A percentile compares a stretch with the other conserved stretches of the same genome.
Conservation (phyloP, 2,329 filamentous ascomycete genomes). For the Zymoseptoria brevis region DNA sequence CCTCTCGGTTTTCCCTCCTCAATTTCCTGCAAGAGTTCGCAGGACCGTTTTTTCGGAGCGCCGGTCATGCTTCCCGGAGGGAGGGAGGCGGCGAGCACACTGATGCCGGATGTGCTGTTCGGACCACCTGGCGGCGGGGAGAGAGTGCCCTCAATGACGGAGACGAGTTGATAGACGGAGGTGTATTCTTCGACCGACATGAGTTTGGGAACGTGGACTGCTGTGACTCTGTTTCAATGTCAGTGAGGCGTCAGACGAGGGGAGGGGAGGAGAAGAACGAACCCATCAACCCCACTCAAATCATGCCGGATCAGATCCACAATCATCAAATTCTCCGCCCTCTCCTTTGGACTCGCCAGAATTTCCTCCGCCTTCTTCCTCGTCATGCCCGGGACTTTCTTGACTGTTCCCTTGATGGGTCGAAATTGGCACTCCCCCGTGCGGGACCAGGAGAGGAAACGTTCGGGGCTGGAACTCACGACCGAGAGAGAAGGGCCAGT, state of each 20-base stretch:
- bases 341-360: conserved; percentile 76
- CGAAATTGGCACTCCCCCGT: conserved; percentile 65
- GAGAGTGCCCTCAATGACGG: conserved; percentile 69
- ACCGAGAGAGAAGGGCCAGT: conserved; percentile 47
- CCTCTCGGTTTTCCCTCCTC: conserved; percentile 59
- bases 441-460: conserved; percentile 66
- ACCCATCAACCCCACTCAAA: conserved; percentile 73
- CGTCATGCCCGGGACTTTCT: conserved; percentile 61
- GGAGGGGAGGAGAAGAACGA: conserved; percentile 35
- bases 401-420: conserved; percentile 95
- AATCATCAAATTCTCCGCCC: conserved; percentile 96
- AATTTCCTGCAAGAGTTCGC: conserved; percentile 66
- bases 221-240: too few species aligned
- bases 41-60: conserved; percentile 87
- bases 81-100: conserved; percentile 67
- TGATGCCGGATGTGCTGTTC: conserved; percentile 66
- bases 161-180: conserved; percentile 86
- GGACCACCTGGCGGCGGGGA: too few species aligned
- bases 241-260: too few species aligned
- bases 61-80: conserved; percentile 96
- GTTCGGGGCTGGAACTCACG: conserved; percentile 78
- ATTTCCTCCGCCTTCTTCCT: conserved; percentile 64
- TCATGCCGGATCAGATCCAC: conserved; percentile 95
- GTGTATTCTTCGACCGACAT: conserved; percentile 87
- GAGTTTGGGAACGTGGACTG: conserved; percentile 66